Percentiles rank a stretch among this genome's conserved stretches.
Conservation (phyloP, 495 filamentous ascomycete genomes). For the Oleoguttula mirabilis region DNA sequence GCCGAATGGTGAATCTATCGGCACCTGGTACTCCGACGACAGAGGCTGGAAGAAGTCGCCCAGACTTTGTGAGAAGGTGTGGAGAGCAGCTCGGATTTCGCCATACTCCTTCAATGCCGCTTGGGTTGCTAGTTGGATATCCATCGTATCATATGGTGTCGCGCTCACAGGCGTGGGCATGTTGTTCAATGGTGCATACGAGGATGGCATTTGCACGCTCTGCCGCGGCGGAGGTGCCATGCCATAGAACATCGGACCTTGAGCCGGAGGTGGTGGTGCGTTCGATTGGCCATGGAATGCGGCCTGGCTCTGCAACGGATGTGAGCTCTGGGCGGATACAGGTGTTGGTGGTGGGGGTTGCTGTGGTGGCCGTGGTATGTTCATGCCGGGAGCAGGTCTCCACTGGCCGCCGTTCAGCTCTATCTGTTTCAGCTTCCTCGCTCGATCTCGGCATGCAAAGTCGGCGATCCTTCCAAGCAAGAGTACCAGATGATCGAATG, state of each 20-base stretch:
- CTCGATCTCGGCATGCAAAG: conserved; percentile 67
- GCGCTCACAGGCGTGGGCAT: conserved; percentile 9
- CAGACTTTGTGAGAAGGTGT: conserved; percentile 49
- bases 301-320: background rate
- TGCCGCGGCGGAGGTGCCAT: conserved; percentile 47
- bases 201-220: conserved; percentile 41
- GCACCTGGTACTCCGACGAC: conserved; percentile 53
- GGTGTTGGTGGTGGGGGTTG: conserved; percentile 10
- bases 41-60: conserved; percentile 69
- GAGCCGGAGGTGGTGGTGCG: conserved; percentile 6
- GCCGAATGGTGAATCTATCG: conserved; percentile 66
- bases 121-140: conserved; percentile 36
- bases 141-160: background rate
- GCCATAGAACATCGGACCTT: conserved; percentile 40
- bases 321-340: background rate
- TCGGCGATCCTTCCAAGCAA: conserved; percentile 70
- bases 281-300: background rate
- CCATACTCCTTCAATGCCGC: conserved; percentile 74
- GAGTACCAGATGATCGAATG: conserved; percentile 73
- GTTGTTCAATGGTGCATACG: conserved; percentile 18
- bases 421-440: conserved; percentile 56
- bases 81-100: conserved; percentile 56
- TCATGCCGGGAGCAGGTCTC: conserved; percentile 43
- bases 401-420: conserved; percentile 44
- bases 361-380: conserved; percentile 16